These are phyloP conservation scores for Salpingoeca rosetta DNA, from an alignment of 78 protist genomes.

Conservation along the genomic window DNA sequence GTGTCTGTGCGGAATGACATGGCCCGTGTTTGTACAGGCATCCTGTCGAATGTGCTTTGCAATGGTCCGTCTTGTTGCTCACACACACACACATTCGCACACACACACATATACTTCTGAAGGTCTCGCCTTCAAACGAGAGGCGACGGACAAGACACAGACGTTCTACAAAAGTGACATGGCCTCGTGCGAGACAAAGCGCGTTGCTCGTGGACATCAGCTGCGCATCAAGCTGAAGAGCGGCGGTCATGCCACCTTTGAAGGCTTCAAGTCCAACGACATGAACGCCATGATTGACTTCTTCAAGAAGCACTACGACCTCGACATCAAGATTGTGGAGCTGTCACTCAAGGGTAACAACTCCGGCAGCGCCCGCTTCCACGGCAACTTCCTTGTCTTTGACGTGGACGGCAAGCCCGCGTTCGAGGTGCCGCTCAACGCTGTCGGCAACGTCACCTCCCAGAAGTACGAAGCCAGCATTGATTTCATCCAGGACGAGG, in stretches of 20 bases:
- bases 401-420: not conserved
- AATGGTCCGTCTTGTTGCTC: not conserved
- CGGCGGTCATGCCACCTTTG: not conserved
- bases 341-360: not conserved
- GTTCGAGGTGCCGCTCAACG: not conserved
- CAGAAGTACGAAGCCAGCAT: not conserved
- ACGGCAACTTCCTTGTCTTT: not conserved
- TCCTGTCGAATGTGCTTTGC: not conserved
- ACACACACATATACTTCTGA: not conserved
- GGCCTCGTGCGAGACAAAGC: not conserved
- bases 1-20: not conserved
- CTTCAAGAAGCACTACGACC: not conserved
- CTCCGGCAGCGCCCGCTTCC: not conserved
- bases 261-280: not conserved
- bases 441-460: not conserved
- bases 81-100: not conserved
- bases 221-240: not conserved
- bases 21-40: not conserved
- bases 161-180: not conserved
- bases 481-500: not conserved
- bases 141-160: not conserved
- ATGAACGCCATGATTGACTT: not conserved
- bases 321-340: not conserved
- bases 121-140: not conserved
- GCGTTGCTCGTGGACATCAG: not conserved